Conservation (phyloP, 2,329 filamentous ascomycete genomes). For the Fusarium domesticum region DNA sequence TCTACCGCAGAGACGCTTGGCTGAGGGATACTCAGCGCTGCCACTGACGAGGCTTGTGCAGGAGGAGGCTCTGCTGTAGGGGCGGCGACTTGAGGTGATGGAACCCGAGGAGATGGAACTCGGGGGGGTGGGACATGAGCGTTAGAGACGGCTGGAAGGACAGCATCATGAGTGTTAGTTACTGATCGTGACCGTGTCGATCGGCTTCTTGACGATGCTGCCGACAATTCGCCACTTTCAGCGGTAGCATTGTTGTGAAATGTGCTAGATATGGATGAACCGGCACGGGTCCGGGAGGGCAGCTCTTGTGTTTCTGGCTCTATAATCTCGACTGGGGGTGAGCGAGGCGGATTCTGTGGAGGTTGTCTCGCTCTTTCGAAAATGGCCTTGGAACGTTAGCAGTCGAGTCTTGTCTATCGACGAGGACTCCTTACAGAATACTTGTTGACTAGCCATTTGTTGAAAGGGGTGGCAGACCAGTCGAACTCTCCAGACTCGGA, state of each 20-base stretch:
- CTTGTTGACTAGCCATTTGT: slow-evolving; percentile 45
- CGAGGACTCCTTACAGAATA: slow-evolving; percentile 37
- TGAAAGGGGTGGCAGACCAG: slow-evolving; percentile 48
- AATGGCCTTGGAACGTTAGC: slow-evolving; percentile 24
- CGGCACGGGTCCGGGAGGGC: slow-evolving; percentile 23
- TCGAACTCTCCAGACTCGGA: slow-evolving; percentile 27
- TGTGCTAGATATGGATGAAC: slow-evolving; percentile 13
- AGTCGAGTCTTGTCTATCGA: not conserved
- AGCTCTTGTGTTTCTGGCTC: slow-evolving; percentile 6
- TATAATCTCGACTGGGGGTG: slow-evolving; percentile 18
- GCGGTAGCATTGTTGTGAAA: slow-evolving; percentile 14
- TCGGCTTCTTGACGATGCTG: slow-evolving; percentile 10
- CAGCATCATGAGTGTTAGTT: slow-evolving; percentile 6
- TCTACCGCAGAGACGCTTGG: not conserved
- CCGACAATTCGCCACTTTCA: slow-evolving; percentile 8
- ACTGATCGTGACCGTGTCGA: slow-evolving; percentile 18
- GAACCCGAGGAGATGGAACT: too few species aligned
- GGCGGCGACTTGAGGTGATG: not conserved
- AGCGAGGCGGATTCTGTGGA: slow-evolving; percentile 20
- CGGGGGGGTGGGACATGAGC: not conserved
- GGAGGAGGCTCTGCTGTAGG: not conserved
- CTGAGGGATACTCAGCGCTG: not conserved
- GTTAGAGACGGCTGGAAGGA: not conserved
- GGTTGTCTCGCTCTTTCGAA: slow-evolving; percentile 23
- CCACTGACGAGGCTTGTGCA: not conserved